phyloP scores from a whole-genome alignment of 176 grass and related monocot genomes.

The Pharus latifolius region DNA sequence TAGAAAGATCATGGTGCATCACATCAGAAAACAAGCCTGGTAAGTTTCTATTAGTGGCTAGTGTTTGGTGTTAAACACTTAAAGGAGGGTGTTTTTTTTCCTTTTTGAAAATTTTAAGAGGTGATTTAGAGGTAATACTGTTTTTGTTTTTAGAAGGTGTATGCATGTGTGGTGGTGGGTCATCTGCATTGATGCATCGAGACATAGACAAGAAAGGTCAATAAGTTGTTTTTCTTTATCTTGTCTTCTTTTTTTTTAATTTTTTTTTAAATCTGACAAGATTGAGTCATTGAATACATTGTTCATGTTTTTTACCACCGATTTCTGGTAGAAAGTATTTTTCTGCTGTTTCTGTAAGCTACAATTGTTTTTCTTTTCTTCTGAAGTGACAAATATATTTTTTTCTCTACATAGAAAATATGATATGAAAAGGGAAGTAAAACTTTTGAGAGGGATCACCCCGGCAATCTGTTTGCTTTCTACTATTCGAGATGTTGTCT shows the following conservation, averaged over 20 bases:
- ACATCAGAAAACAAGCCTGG: background rate
- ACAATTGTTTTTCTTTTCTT: too few species aligned
- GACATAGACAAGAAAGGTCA: background rate
- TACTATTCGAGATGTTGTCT: constrained; percentile 20
- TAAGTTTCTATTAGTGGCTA: background rate
- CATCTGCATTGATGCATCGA: constrained; percentile 11
- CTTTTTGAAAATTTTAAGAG: constrained; percentile 8
- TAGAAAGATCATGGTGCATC: constrained; percentile 1
- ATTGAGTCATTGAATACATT: background rate
- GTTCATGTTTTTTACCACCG: background rate
- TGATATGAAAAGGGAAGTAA: constrained; percentile 9
- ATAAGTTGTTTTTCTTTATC: constrained; percentile 5
- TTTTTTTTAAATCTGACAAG: background rate
- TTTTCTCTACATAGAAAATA: background rate
- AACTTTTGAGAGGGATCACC: constrained; percentile 20
- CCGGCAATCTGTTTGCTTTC: constrained; percentile 19
- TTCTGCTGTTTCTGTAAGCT: background rate
- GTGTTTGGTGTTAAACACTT: background rate
- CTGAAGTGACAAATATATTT: too few species aligned
- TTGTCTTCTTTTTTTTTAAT: background rate
- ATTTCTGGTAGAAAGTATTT: background rate
- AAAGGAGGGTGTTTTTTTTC: background rate
- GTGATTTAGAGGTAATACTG: background rate
- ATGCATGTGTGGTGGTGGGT: background rate
- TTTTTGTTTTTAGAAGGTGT: background rate